phyloP scores from a whole-genome alignment of 2,329 filamentous ascomycete species.

The Colletotrichum spinosum region DNA sequence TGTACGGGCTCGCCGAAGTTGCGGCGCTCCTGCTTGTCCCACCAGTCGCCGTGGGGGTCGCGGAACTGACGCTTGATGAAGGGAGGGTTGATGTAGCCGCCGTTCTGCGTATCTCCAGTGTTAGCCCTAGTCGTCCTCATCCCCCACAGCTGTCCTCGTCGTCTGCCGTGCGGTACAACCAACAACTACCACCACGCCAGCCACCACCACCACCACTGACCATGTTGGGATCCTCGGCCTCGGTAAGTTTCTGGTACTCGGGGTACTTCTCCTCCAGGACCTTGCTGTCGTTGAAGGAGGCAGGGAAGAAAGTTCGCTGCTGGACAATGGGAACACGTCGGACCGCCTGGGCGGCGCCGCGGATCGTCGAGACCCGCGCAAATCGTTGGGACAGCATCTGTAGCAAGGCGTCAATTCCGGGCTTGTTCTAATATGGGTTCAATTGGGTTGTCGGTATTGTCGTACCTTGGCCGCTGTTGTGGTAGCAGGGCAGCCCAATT shows the following conservation, averaged over 20 bases:
- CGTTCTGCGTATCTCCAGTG: conserved; percentile 70
- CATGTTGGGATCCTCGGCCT: conserved; percentile 75
- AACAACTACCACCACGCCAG: too few relatives aligned
- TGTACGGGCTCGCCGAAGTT: conserved; percentile 98
- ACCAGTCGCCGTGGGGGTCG: conserved; percentile 94
- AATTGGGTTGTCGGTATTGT: conserved; percentile 4
- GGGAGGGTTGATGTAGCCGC: conserved; percentile 84
- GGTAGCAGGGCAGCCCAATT: conserved; percentile 49
- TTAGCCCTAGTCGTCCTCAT: conserved; percentile 37
- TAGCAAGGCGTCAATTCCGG: conserved; percentile 5
- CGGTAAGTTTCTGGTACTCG: conserved; percentile 59
- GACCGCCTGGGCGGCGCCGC: conserved; percentile 57
- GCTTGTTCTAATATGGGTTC: accelerated
- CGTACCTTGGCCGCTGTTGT: conserved; percentile 49
- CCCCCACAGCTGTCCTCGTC: neutral
- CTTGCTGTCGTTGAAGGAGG: conserved; percentile 58
- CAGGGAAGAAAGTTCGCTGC: conserved; percentile 68
- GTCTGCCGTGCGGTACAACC: neutral
- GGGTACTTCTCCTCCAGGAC: conserved; percentile 65
- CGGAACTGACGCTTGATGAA: conserved; percentile 89
- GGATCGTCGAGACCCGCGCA: conserved; percentile 60
- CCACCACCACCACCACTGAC: conserved; percentile 55
- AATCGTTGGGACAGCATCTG: conserved; percentile 74
- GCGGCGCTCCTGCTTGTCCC: conserved; percentile 96
- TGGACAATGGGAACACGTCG: conserved; percentile 66